A percentile compares a stretch with the other conserved stretches of the same genome.
phyloP scores from a whole-genome alignment of 495 filamentous ascomycete genomes.

The Aspergillus nanangensis region DNA sequence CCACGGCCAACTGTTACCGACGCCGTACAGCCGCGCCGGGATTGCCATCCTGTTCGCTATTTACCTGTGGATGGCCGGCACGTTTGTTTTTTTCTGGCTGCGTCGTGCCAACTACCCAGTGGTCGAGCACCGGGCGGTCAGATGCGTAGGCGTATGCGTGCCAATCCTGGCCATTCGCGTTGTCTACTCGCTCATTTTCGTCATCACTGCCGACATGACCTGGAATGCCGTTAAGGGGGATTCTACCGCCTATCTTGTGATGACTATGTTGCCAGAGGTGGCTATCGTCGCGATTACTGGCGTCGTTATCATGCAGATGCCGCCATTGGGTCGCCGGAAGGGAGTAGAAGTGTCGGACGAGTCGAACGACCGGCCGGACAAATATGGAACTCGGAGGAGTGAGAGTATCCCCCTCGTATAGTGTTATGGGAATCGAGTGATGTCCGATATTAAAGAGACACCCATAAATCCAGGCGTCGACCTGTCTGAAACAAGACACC shows the following conservation, averaged over 20 bases:
- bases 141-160: conserved; percentile 7
- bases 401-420: too few species aligned
- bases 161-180: conserved; percentile 12
- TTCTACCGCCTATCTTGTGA: conserved; percentile 10
- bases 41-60: conserved; percentile 22
- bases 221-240: conserved; percentile 17
- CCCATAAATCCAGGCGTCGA: too few species aligned
- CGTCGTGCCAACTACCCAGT: conserved; percentile 5
- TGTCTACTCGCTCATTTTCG: conserved; percentile 13
- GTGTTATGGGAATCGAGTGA: too few species aligned
- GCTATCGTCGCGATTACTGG: conserved; percentile 7
- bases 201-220: conserved; percentile 13
- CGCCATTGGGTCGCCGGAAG: too few species aligned
- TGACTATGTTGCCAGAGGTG: conserved; percentile 15
- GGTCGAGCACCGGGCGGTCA: conserved; percentile 7
- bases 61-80: conserved; percentile 15
- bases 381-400: too few species aligned
- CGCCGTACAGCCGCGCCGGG: conserved; percentile 17
- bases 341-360: too few species aligned
- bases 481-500: too few species aligned
- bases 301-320: too few species aligned
- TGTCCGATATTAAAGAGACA: too few species aligned
- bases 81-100: conserved; percentile 11
- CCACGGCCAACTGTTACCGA: conserved; percentile 9
- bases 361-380: too few species aligned